Percentiles rank a stretch among this genome's conserved stretches.
phyloP scores from a whole-genome alignment of 2,329 filamentous ascomycete species.

The Fusarium paranaense region DNA sequence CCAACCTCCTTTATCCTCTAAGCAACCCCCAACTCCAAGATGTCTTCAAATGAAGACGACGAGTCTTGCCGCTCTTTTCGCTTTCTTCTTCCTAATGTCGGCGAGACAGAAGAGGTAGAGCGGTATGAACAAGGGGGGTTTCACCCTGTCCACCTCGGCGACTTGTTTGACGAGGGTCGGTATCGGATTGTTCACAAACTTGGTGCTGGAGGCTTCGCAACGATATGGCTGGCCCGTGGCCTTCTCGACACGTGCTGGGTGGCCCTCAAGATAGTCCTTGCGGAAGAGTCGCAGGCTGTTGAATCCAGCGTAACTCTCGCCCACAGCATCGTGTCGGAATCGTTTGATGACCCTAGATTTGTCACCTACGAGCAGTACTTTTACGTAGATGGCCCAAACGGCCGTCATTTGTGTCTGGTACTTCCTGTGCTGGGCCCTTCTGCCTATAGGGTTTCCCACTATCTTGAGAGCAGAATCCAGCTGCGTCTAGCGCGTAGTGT shows the following conservation, averaged over 20 bases:
- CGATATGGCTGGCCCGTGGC: conserved; percentile 58
- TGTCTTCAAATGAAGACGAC: not conserved
- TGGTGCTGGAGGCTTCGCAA: conserved; percentile 56
- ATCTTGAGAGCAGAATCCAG: conserved; percentile 23
- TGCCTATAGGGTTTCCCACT: conserved; percentile 17
- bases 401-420: conserved; percentile 43
- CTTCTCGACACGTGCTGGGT: conserved; percentile 22
- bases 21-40: not conserved
- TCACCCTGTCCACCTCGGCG: conserved; percentile 55
- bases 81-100: not conserved
- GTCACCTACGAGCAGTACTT: not conserved
- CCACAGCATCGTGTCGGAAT: not conserved
- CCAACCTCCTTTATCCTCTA: not conserved
- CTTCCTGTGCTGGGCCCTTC: conserved; percentile 39
- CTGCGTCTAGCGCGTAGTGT: conserved; percentile 19
- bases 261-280: conserved; percentile 41
- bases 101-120: conserved; percentile 11
- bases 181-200: conserved; percentile 57
- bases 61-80: not conserved
- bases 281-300: conserved; percentile 22
- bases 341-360: conserved; percentile 16
- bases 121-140: conserved; percentile 53
- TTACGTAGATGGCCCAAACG: conserved; percentile 40
- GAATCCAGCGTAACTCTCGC: not conserved
- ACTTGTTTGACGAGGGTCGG: conserved; percentile 50